A percentile compares a stretch with the other conserved stretches of the same genome.
Evolutionary conservation across 352 stramenopile species (phyloP).

Genomic region (Phytophthora cactorum): DNA sequence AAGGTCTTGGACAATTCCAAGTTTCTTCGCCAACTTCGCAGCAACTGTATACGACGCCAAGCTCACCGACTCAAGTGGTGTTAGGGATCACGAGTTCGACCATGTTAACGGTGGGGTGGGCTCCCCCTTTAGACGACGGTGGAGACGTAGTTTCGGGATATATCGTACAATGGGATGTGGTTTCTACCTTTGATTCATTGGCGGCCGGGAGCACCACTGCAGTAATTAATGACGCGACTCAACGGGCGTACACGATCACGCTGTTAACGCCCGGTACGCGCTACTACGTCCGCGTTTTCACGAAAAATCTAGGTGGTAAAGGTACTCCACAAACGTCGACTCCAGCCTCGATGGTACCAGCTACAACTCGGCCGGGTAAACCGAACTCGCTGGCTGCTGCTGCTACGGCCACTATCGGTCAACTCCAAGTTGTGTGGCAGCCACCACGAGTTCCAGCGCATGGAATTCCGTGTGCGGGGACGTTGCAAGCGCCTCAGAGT

Average conservation of each 20-base stretch:
- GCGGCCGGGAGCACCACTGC: slow-evolving; percentile 63
- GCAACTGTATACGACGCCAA: slow-evolving; percentile 92
- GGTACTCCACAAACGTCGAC: slow-evolving; percentile 64
- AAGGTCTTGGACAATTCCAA: slow-evolving; percentile 82
- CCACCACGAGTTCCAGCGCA: slow-evolving; percentile 66
- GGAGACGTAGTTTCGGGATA: slow-evolving; percentile 91
- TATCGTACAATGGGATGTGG: slow-evolving; percentile 93
- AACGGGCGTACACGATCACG: slow-evolving; percentile 82
- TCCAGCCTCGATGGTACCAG: slow-evolving; percentile 54
- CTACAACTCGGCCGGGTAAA: slow-evolving; percentile 69
- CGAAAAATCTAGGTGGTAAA: slow-evolving; percentile 64
- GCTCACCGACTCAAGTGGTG: slow-evolving; percentile 84
- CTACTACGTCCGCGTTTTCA: slow-evolving; percentile 93
- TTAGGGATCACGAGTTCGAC: slow-evolving; percentile 82
- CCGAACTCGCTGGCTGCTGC: slow-evolving; percentile 55
- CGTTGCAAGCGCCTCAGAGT: slow-evolving; percentile 52
- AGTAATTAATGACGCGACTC: slow-evolving; percentile 58
- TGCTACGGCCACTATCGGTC: slow-evolving; percentile 32
- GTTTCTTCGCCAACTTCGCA: slow-evolving; percentile 87
- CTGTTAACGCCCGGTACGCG: slow-evolving; percentile 77
- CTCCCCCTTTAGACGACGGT: slow-evolving; percentile 84
- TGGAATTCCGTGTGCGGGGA: slow-evolving; percentile 71
- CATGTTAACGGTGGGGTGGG: slow-evolving; percentile 93
- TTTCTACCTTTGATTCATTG: slow-evolving; percentile 86
- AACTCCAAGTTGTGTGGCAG: slow-evolving; percentile 74